These are phyloP conservation scores for Lipomyces chichibuensis DNA, from an alignment of 805 yeast species.

Conservation along the genomic window DNA sequence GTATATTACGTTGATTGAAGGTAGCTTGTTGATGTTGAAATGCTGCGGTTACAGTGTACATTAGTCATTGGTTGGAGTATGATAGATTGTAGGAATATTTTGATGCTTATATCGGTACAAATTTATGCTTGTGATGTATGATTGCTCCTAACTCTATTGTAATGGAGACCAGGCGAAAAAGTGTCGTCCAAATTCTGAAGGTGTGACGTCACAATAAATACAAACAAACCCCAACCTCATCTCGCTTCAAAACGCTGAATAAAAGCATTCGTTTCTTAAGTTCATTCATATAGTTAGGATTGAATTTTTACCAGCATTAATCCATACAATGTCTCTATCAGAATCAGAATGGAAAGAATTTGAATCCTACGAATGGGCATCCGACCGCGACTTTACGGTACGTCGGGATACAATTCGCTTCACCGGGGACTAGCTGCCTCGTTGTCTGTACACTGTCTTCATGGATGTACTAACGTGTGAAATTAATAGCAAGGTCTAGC, in stretches of 20 bases:
- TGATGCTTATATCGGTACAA: neutral
- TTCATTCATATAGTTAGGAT: neutral
- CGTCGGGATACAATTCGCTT: neutral
- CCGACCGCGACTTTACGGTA: slow-evolving; percentile 27
- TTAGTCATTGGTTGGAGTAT: slow-evolving; percentile 9
- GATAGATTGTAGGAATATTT: neutral
- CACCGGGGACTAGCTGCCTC: too few relatives aligned
- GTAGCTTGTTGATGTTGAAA: neutral
- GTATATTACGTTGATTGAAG: neutral
- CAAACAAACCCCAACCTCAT: neutral
- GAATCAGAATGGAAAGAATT: slow-evolving; percentile 25
- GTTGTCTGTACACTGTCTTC: neutral
- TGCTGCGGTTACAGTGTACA: neutral
- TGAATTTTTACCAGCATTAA: neutral
- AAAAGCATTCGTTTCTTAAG: too few relatives aligned
- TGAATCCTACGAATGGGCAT: slow-evolving; percentile 27
- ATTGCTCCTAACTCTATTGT: neutral
- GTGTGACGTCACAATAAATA: too few relatives aligned
- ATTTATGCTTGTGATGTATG: neutral
- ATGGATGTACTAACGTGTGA: neutral
- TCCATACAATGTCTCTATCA: slow-evolving; percentile 8
- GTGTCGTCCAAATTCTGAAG: too few relatives aligned
- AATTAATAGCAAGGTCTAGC: slow-evolving; percentile 9
- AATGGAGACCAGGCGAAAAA: neutral
- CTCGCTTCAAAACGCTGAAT: neutral